Conservation (phyloP, 768 basidiomycete genomes). For the Agrocybe pediades region DNA sequence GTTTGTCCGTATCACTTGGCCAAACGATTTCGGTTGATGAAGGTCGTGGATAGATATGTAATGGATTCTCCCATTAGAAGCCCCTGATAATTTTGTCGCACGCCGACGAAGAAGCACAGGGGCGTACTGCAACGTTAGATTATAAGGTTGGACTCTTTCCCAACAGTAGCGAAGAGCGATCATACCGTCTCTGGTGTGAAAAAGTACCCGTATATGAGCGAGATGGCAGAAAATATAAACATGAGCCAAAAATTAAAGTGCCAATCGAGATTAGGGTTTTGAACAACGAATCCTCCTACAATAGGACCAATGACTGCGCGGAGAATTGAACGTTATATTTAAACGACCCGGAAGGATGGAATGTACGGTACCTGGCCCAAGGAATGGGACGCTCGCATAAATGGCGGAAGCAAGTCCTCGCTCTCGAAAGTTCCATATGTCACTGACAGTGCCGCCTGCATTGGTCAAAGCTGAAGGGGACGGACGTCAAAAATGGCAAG, state of each 20-base stretch:
- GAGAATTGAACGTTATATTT: not conserved
- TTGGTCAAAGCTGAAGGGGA: slow-evolving; percentile 52
- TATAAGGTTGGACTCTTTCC: not conserved
- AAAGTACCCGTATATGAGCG: slow-evolving; percentile 46
- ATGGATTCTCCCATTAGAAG: slow-evolving; percentile 38
- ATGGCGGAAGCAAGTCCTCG: slow-evolving; percentile 60
- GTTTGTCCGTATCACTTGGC: slow-evolving; percentile 46
- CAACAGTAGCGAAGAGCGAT: not conserved
- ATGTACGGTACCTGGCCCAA: slow-evolving; percentile 48
- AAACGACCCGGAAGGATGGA: not conserved
- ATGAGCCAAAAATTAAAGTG: slow-evolving; percentile 68
- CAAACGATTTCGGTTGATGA: slow-evolving; percentile 41
- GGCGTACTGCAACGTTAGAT: slow-evolving; percentile 42
- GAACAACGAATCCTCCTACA: slow-evolving; percentile 63
- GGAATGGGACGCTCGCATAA: slow-evolving; percentile 59
- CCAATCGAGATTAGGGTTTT: slow-evolving; percentile 53
- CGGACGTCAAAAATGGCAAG: not conserved
- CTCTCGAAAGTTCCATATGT: slow-evolving; percentile 61
- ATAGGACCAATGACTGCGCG: slow-evolving; percentile 62
- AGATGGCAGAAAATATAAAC: slow-evolving; percentile 51
- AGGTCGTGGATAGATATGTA: slow-evolving; percentile 56
- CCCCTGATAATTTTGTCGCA: slow-evolving; percentile 42
- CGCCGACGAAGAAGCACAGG: slow-evolving; percentile 61
- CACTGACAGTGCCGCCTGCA: slow-evolving; percentile 56
- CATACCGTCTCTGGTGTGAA: slow-evolving; percentile 58